Evolutionary conservation across 1,139 yeast species (phyloP).

Genomic region (Geotrichum citri-aurantii): DNA sequence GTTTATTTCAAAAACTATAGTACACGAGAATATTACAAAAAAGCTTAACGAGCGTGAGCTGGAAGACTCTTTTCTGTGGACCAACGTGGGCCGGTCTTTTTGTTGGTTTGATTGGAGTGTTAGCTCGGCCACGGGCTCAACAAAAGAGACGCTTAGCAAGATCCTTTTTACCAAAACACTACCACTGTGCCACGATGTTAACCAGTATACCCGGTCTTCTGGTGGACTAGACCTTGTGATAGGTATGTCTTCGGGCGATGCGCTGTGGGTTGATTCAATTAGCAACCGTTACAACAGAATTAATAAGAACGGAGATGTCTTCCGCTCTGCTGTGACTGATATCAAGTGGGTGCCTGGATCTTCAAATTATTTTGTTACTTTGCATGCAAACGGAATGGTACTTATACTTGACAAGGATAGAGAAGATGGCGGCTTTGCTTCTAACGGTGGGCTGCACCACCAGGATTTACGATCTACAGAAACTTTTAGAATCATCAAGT

Average conservation of each 20-base stretch:
- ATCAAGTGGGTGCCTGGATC: conserved; percentile 41
- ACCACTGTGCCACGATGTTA: conserved; percentile 40
- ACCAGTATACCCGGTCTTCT: conserved; percentile 35
- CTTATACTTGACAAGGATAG: conserved; percentile 40
- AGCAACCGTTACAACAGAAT: conserved; percentile 45
- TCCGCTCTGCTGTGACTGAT: conserved; percentile 34
- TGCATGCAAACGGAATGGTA: conserved; percentile 41
- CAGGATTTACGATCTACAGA: conserved; percentile 28
- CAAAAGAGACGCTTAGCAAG: conserved; percentile 38
- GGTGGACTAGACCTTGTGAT: conserved; percentile 44
- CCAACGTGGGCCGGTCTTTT: conserved; percentile 36
- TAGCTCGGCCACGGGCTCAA: conserved; percentile 18
- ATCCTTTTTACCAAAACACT: conserved; percentile 39
- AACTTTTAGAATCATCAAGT: conserved; percentile 28
- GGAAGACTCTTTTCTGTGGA: conserved; percentile 32
- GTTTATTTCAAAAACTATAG: conserved; percentile 37
- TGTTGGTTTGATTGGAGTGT: conserved; percentile 34
- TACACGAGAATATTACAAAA: conserved; percentile 35
- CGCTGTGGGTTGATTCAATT: conserved; percentile 50
- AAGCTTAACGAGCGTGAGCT: conserved; percentile 33
- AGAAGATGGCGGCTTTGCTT: conserved; percentile 35
- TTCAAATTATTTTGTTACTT: conserved; percentile 37
- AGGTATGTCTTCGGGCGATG: conserved; percentile 50
- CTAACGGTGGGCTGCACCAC: conserved; percentile 23
- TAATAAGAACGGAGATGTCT: conserved; percentile 43